phyloP scores from a whole-genome alignment of 345 rosid genomes.

The Isatis tinctoria region DNA sequence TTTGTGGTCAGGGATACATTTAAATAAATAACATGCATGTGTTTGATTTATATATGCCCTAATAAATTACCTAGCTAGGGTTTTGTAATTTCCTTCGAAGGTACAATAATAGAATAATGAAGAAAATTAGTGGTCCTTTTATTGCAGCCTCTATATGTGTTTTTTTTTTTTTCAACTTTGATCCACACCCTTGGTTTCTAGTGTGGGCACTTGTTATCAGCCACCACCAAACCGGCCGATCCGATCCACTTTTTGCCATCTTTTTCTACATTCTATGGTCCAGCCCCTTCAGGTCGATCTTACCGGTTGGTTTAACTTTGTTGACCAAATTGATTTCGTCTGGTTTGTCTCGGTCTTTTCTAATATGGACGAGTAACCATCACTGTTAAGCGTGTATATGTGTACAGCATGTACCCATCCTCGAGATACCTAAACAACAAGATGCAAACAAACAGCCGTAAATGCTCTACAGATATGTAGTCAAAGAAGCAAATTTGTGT shows the following conservation, averaged over 20 bases:
- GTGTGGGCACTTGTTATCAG: slow-evolving; percentile 33
- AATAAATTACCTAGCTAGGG: slow-evolving; percentile 15
- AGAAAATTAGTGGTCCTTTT: slow-evolving; percentile 25
- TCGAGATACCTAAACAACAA: slow-evolving; percentile 27
- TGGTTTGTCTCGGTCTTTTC: slow-evolving; percentile 1
- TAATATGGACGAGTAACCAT: slow-evolving; percentile 19
- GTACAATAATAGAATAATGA: slow-evolving; percentile 22
- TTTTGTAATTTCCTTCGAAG: slow-evolving; percentile 18
- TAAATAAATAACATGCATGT: neutral
- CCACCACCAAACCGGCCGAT: slow-evolving; percentile 22
- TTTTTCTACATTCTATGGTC: slow-evolving; percentile 35
- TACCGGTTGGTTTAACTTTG: slow-evolving; percentile 23
- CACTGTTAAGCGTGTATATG: slow-evolving; percentile 21
- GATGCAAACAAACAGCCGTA: slow-evolving; percentile 33
- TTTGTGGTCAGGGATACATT: neutral
- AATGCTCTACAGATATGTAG: slow-evolving; percentile 1
- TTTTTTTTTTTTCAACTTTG: slow-evolving; percentile 26
- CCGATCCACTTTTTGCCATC: slow-evolving; percentile 19
- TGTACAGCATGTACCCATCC: slow-evolving; percentile 16
- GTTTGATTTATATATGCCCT: slow-evolving; percentile 14
- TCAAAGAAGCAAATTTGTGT: slow-evolving; percentile 16
- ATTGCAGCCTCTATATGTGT: slow-evolving; percentile 19
- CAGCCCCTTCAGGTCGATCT: slow-evolving; percentile 29
- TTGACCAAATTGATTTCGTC: slow-evolving; percentile 15
- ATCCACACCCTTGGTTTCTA: slow-evolving; percentile 34